Percentiles rank a stretch among this genome's conserved stretches.
Conservation (phyloP, 805 yeast species). For the Pichia occidentalis region DNA sequence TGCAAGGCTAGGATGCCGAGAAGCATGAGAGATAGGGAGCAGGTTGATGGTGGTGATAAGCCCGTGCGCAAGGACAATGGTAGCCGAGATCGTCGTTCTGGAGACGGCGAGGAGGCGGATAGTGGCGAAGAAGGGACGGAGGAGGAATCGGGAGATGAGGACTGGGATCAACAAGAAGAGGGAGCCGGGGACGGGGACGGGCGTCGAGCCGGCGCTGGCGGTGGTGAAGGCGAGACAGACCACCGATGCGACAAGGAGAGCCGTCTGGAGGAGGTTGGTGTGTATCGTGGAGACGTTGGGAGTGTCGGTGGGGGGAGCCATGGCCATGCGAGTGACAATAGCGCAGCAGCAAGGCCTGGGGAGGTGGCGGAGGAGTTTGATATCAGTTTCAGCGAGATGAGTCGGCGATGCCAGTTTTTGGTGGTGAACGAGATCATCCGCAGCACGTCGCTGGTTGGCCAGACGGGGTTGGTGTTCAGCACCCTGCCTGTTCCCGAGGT, state of each 20-base stretch:
- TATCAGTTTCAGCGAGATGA: constrained; percentile 9
- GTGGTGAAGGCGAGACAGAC: not conserved
- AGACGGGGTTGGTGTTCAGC: constrained; percentile 69
- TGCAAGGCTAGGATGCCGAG: too few relatives aligned
- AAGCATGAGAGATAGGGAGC: too few relatives aligned
- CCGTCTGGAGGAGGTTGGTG: constrained; percentile 5
- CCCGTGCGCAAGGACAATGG: too few relatives aligned
- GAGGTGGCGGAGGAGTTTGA: constrained; percentile 8
- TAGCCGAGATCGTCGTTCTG: too few relatives aligned
- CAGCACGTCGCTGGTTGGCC: too few relatives aligned
- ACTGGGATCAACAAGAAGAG: not conserved
- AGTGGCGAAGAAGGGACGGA: not conserved
- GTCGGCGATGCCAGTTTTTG: constrained; percentile 54
- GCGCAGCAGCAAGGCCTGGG: not conserved
- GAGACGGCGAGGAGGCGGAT: not conserved
- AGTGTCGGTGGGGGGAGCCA: too few relatives aligned
- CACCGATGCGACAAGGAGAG: too few relatives aligned
- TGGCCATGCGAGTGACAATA: not conserved
- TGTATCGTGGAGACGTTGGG: too few relatives aligned
- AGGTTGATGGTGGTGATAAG: too few relatives aligned
- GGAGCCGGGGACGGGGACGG: not conserved
- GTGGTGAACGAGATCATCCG: constrained; percentile 84
- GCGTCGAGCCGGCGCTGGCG: not conserved
- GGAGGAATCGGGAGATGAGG: constrained; percentile 3
- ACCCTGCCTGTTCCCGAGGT: constrained; percentile 85